Evolutionary conservation across 371 early-diverging fungal species (phyloP).

Genomic region (Circinella minor): DNA sequence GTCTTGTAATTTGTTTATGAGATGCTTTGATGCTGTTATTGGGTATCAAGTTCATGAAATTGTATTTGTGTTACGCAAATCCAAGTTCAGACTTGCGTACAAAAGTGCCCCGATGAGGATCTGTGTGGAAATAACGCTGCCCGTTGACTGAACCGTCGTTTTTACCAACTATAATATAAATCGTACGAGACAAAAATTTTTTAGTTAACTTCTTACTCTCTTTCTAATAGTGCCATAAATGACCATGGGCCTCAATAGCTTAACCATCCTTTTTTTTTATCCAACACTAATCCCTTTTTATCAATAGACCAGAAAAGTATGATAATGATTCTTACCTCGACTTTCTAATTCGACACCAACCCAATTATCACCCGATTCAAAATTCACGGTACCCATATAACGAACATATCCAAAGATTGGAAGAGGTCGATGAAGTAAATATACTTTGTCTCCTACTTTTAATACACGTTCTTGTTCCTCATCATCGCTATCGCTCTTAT

Average conservation of each 20-base stretch:
- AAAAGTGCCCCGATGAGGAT: slow-evolving; percentile 32
- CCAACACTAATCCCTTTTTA: neutral
- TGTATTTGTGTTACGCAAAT: slow-evolving; percentile 7
- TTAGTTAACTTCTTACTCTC: neutral
- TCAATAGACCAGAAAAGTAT: too few species aligned
- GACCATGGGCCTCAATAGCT: too few species aligned
- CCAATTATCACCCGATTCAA: slow-evolving; percentile 36
- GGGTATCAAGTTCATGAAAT: slow-evolving; percentile 5
- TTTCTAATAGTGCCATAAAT: neutral
- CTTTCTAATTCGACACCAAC: slow-evolving; percentile 48
- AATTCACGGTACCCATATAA: slow-evolving; percentile 38
- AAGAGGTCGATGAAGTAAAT: slow-evolving; percentile 36
- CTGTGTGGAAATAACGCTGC: slow-evolving; percentile 33
- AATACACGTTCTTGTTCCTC: neutral
- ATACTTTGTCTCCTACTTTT: slow-evolving; percentile 34
- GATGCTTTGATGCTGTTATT: neutral
- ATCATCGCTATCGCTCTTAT: neutral
- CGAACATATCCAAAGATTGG: slow-evolving; percentile 42
- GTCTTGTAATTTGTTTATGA: too few species aligned
- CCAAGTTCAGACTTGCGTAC: slow-evolving; percentile 18
- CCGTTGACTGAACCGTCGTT: slow-evolving; percentile 33
- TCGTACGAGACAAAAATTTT: neutral
- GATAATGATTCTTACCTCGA: slow-evolving; percentile 34
- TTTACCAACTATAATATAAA: slow-evolving; percentile 29
- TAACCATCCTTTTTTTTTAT: too few species aligned